These are phyloP conservation scores for Paraphaeosphaeria sporulosa DNA, from an alignment of 2,329 filamentous ascomycete species.

Conservation along the genomic window DNA sequence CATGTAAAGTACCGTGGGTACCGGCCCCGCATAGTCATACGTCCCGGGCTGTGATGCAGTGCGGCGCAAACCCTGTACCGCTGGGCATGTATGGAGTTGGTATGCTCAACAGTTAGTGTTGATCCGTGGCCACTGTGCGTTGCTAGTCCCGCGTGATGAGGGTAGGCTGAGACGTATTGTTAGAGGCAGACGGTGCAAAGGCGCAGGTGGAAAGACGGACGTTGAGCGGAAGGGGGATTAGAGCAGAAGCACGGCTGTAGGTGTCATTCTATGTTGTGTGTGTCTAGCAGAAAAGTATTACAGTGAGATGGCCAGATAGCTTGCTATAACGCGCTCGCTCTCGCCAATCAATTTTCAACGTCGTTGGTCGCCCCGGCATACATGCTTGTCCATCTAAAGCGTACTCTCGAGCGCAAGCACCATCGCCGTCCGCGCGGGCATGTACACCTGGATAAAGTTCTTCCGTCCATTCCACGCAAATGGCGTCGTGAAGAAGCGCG, in stretches of 20 bases:
- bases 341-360: neutral
- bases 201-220: no score
- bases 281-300: neutral
- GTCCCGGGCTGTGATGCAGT: no score
- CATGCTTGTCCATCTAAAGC: neutral
- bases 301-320: neutral
- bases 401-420: slow-evolving; percentile 44
- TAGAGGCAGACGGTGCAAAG: no score
- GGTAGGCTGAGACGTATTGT: no score
- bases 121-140: no score
- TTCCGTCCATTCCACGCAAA: slow-evolving; percentile 87
- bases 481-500: slow-evolving; percentile 89
- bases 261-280: neutral
- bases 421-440: slow-evolving; percentile 82
- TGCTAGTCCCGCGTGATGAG: no score
- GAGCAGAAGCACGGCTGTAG: neutral
- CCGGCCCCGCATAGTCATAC: no score
- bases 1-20: no score
- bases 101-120: no score
- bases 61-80: no score
- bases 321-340: neutral
- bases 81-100: no score
- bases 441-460: slow-evolving; percentile 93
- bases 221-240: neutral
- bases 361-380: neutral